Evolutionary conservation across 495 filamentous ascomycete species (phyloP).

Genomic region (Aspergillus sparsus): DNA sequence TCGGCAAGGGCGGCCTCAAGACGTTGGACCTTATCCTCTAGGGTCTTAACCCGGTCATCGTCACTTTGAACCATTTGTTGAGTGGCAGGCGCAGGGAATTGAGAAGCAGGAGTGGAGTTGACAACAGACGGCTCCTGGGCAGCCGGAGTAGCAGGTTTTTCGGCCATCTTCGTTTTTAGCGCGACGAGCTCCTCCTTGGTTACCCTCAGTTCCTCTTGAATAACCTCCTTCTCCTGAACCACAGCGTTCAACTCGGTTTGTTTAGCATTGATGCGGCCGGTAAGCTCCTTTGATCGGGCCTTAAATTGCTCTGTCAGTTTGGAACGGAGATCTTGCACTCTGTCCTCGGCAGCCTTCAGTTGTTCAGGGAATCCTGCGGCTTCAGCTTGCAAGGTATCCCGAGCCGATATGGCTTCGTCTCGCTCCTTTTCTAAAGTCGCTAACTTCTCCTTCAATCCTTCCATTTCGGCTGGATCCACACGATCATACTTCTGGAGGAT

Average conservation of each 20-base stretch:
- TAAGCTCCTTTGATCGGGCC: constrained; percentile 53
- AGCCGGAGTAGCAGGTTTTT: constrained; percentile 31
- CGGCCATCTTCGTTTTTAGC: constrained; percentile 37
- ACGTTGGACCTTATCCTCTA: constrained; percentile 50
- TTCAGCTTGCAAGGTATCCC: constrained; percentile 58
- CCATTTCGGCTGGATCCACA: constrained; percentile 87
- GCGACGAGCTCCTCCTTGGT: constrained; percentile 46
- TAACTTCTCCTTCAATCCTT: constrained; percentile 74
- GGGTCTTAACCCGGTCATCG: constrained; percentile 39
- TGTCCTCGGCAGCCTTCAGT: constrained; percentile 52
- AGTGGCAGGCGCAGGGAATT: constrained; percentile 34
- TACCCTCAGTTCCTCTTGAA: constrained; percentile 49
- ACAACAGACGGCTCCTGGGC: constrained; percentile 29
- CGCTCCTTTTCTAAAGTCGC: constrained; percentile 68
- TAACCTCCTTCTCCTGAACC: constrained; percentile 51
- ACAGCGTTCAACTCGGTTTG: constrained; percentile 46
- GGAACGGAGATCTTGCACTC: constrained; percentile 47
- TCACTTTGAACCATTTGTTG: constrained; percentile 31
- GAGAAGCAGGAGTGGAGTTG: constrained; percentile 45
- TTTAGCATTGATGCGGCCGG: constrained; percentile 52
- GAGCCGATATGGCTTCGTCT: constrained; percentile 61
- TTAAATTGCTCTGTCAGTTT: constrained; percentile 64
- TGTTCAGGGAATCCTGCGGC: constrained; percentile 50
- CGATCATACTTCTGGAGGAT: constrained; percentile 96
- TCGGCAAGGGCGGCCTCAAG: constrained; percentile 53